Percentiles rank a stretch among this genome's conserved stretches.
These are phyloP conservation scores for Ilyonectria robusta DNA, from an alignment of 2,329 filamentous ascomycete genomes.

Conservation along the genomic window DNA sequence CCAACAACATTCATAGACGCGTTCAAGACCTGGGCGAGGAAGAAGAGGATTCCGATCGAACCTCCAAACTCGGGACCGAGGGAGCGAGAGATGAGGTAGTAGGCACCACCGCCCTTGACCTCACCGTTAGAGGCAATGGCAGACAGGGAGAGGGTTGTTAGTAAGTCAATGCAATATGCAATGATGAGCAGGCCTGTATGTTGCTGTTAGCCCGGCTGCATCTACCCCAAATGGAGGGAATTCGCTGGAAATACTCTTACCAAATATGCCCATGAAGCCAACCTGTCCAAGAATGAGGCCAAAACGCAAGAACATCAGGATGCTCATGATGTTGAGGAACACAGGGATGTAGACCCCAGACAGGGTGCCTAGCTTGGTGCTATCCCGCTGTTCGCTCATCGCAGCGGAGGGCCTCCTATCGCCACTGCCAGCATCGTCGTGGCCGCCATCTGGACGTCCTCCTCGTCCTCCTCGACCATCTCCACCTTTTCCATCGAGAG, in stretches of 20 bases:
- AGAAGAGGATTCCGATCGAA: slow-evolving; percentile 89
- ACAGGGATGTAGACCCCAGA: slow-evolving; percentile 89
- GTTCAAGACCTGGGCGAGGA: slow-evolving; percentile 90
- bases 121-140: slow-evolving; percentile 93
- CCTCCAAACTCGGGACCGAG: slow-evolving; percentile 91
- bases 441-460: slow-evolving; percentile 25
- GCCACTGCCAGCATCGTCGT: slow-evolving; percentile 26
- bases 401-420: slow-evolving; percentile 43
- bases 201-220: slow-evolving; percentile 1
- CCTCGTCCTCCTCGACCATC: slow-evolving; percentile 27
- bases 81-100: slow-evolving; percentile 89
- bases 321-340: slow-evolving; percentile 90
- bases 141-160: slow-evolving; percentile 88
- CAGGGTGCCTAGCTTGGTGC: slow-evolving; percentile 80
- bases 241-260: slow-evolving; percentile 60
- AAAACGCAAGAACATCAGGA: slow-evolving; percentile 93
- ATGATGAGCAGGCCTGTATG: slow-evolving; percentile 76
- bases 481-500: slow-evolving; percentile 32
- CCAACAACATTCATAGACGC: slow-evolving; percentile 90
- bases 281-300: slow-evolving; percentile 87
- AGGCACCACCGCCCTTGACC: slow-evolving; percentile 88
- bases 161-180: slow-evolving; percentile 86
- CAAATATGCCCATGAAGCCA: slow-evolving; percentile 84
- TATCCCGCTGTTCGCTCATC: slow-evolving; percentile 54
- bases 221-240: neutral